These are phyloP conservation scores for Barnettozyma salicaria DNA, from an alignment of 805 yeast genomes.

Conservation along the genomic window DNA sequence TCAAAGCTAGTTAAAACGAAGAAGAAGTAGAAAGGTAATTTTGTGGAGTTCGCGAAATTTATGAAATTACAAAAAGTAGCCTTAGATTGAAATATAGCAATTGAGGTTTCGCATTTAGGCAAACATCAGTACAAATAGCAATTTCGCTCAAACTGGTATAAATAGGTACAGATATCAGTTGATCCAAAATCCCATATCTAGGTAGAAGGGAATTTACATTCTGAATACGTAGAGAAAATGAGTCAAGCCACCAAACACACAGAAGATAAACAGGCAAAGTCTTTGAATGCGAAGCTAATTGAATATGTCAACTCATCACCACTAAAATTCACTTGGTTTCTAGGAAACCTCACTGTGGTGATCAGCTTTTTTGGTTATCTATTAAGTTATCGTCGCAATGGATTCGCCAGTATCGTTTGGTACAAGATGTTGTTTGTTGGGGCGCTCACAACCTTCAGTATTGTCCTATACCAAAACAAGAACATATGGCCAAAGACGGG, in stretches of 20 bases:
- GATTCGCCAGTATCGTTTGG: conserved; percentile 37
- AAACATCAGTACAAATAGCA: too few species aligned
- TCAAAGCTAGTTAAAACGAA: too few species aligned
- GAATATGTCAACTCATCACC: conserved; percentile 14
- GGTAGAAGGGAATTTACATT: not conserved
- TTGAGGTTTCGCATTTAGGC: too few species aligned
- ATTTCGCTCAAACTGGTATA: too few species aligned
- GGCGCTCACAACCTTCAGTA: conserved; percentile 66
- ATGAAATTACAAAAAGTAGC: too few species aligned
- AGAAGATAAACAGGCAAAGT: not conserved
- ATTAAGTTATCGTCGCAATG: conserved; percentile 28
- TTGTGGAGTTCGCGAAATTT: too few species aligned
- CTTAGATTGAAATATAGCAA: too few species aligned
- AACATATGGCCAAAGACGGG: conserved; percentile 24
- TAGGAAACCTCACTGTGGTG: conserved; percentile 48
- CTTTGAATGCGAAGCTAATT: not conserved
- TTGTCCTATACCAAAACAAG: conserved; percentile 59
- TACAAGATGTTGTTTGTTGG: conserved; percentile 59
- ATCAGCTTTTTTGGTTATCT: conserved; percentile 35
- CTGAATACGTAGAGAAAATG: not conserved
- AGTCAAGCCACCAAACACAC: not conserved
- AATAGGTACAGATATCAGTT: too few species aligned
- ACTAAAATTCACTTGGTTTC: conserved; percentile 76
- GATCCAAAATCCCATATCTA: too few species aligned
- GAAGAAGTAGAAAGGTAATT: too few species aligned